These are phyloP conservation scores for Nothomitra cinnamomea DNA, from an alignment of 2,329 filamentous ascomycete genomes.

Conservation along the genomic window DNA sequence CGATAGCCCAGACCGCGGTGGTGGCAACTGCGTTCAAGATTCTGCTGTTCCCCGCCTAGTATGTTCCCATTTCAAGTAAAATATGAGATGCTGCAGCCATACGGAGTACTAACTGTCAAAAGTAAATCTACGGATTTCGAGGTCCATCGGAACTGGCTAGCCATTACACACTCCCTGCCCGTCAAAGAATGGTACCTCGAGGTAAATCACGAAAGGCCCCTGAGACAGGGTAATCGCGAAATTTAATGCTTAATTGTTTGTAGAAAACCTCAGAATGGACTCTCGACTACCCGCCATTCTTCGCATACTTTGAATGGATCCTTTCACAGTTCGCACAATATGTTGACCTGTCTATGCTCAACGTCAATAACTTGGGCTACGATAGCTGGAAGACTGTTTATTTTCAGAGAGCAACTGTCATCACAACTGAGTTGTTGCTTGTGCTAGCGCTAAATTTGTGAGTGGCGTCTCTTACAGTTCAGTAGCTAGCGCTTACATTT, in stretches of 20 bases:
- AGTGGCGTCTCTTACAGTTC: conserved; percentile 10
- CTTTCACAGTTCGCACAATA: conserved; percentile 66
- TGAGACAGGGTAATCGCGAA: neutral
- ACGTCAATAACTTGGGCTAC: conserved; percentile 65
- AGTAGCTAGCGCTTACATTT: conserved; percentile 9
- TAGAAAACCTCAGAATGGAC: conserved; percentile 96
- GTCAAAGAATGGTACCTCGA: conserved; percentile 90
- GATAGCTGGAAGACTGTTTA: conserved; percentile 88
- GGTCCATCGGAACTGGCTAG: conserved; percentile 96
- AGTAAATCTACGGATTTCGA: conserved; percentile 99
- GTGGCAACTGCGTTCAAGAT: conserved; percentile 81
- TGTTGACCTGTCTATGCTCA: conserved; percentile 66
- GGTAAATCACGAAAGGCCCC: conserved; percentile 23
- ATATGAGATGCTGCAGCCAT: conserved; percentile 7
- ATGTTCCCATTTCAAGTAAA: conserved; percentile 24
- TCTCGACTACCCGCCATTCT: conserved; percentile 95
- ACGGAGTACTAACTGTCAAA: conserved; percentile 13
- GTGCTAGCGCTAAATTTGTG: conserved; percentile 68
- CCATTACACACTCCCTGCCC: conserved; percentile 80
- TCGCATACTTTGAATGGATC: conserved; percentile 90
- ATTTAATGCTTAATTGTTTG: neutral
- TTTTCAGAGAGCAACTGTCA: conserved; percentile 82
- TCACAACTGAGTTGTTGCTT: conserved; percentile 68
- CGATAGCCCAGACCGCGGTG: conserved; percentile 74
- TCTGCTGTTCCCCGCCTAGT: conserved; percentile 89